A percentile compares a stretch with the other conserved stretches of the same genome.
Conservation (phyloP, 768 basidiomycete species). For the Suillus subaureus region DNA sequence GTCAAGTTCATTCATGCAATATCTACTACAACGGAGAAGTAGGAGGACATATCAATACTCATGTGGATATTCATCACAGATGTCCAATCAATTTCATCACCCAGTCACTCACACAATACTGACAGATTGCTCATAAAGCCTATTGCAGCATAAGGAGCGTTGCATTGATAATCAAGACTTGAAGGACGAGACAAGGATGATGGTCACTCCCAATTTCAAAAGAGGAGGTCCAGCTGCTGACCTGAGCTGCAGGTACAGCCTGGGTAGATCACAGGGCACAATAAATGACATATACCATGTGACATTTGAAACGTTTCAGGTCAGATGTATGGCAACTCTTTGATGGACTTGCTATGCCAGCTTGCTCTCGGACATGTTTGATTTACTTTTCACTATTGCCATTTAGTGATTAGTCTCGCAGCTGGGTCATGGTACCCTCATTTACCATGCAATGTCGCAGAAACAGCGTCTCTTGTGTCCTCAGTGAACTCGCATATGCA, state of each 20-base stretch:
- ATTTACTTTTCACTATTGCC: not conserved
- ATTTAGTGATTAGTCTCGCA: not conserved
- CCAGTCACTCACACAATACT: conserved; percentile 16
- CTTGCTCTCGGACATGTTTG: conserved; percentile 42
- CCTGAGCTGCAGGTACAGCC: conserved; percentile 82
- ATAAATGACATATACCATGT: conserved; percentile 32
- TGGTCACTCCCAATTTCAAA: conserved; percentile 75
- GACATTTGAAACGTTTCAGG: conserved; percentile 23
- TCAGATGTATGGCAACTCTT: conserved; percentile 25
- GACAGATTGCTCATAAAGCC: conserved; percentile 88
- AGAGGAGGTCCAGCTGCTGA: conserved; percentile 86
- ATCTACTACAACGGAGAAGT: not conserved
- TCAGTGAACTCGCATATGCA: not conserved
- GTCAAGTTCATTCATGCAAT: not conserved
- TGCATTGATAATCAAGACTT: conserved; percentile 6
- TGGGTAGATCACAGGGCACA: conserved; percentile 25
- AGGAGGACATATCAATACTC: not conserved
- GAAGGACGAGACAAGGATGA: not conserved
- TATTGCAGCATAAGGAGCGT: conserved; percentile 59
- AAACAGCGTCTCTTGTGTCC: not conserved
- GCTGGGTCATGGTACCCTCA: too few species aligned
- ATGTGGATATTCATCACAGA: not conserved
- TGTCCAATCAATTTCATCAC: not conserved
- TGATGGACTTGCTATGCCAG: conserved; percentile 40
- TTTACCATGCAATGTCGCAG: not conserved